Evolutionary conservation across 345 rosid species (phyloP), one percentile per base, ranked within the genome.

Genomic region (Salix dunnii): DNA sequence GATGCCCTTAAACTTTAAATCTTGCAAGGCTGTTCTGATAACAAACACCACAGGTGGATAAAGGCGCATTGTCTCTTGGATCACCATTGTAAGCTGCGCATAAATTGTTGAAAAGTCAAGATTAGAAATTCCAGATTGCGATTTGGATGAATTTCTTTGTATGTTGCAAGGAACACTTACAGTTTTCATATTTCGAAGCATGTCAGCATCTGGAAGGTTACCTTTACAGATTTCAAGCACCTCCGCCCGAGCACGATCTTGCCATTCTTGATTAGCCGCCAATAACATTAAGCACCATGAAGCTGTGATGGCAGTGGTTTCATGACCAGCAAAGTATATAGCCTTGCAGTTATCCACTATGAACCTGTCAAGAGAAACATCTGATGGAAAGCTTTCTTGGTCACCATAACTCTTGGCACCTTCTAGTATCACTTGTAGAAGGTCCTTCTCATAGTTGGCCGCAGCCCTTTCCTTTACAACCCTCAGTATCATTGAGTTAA

Each of bases 271-370:
- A 74, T 67, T 46, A 42, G 84, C 48, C 30, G 88, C 88, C 76
- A 73, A 40, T 58, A 85, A 73, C 71, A 85, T 65, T 2, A 85
- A 21, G 35, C 68, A 4, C 67, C 84, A 76, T 10, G 85, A 42
- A 5, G 77, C 31, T 21, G 79, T 72, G 5, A 49, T 77, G 21
- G 78, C 76, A 8, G 79, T 78, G 38, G 84, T 78, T 48, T 85
- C 85, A 17, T 82, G 77, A 25, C 83, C 80, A 6, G 83, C 79
- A 23, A 82, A 77, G 83, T 67, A 79, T 74, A 79, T 67, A 30
- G 79, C 68, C 73, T 84, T 84, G 84, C 84, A 79, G 33, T 84
- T 84, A 55, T 81, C 84, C 21, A 70, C 62, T 25, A 84, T 78
- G 76, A 76, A 66, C 71, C 70, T 64, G 67, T 79, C 65, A 17